Conservation (phyloP, 192 early-diverging fungal genomes). For the Physocladia obscura region DNA sequence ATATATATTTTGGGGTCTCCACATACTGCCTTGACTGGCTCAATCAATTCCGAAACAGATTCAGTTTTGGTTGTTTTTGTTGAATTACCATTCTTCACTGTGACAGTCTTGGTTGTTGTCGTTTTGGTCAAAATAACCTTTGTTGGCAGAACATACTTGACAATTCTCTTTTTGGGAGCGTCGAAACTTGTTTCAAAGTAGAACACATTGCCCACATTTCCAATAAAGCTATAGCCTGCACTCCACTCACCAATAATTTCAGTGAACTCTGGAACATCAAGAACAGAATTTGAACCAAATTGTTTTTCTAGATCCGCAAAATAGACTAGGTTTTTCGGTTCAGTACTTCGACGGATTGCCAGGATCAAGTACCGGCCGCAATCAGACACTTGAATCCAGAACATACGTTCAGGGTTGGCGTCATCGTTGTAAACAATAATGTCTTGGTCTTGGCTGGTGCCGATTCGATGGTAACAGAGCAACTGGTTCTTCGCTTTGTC, state of each 20-base stretch:
- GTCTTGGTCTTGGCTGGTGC: constrained; percentile 62
- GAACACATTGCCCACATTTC: constrained; percentile 58
- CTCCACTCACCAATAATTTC: constrained; percentile 53
- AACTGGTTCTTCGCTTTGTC: constrained; percentile 44
- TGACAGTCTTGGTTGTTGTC: not conserved
- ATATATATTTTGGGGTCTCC: too few species aligned
- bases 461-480: constrained; percentile 42
- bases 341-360: constrained; percentile 41
- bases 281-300: constrained; percentile 26
- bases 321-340: constrained; percentile 46
- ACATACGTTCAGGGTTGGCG: constrained; percentile 21
- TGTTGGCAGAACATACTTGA: constrained; percentile 63
- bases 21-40: too few species aligned
- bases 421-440: constrained; percentile 21
- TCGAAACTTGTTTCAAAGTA: constrained; percentile 62
- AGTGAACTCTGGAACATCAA: constrained; percentile 11
- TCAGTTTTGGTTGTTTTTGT: not conserved
- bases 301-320: constrained; percentile 35
- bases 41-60: too few species aligned
- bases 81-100: not conserved
- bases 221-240: constrained; percentile 40
- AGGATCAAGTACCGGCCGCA: constrained; percentile 55
- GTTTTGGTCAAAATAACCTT: constrained; percentile 32
- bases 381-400: not conserved
- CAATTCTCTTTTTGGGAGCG: constrained; percentile 60